phyloP scores from a whole-genome alignment of 768 basidiomycete genomes.

The Fomitopsis pulvina region DNA sequence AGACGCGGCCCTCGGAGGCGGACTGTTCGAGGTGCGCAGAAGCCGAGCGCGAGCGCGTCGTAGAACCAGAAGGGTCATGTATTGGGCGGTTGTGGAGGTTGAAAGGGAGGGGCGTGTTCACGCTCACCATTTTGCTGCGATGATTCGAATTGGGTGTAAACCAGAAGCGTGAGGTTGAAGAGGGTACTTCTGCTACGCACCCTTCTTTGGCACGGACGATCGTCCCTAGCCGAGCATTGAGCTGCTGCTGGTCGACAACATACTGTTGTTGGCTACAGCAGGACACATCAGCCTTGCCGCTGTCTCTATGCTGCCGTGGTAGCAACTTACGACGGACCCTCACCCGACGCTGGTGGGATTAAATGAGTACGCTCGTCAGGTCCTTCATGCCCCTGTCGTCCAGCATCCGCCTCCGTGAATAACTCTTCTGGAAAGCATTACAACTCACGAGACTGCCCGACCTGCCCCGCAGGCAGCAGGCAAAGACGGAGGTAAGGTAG shows the following conservation, averaged over 20 bases:
- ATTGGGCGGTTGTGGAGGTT: constrained; percentile 41
- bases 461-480: constrained; percentile 18
- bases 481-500: constrained; percentile 14
- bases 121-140: constrained; percentile 65
- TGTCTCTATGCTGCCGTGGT: neutral
- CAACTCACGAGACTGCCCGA: constrained; percentile 5
- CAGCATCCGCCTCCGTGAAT: neutral
- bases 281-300: neutral
- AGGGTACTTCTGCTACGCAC: too few relatives aligned
- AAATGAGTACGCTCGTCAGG: constrained; percentile 27
- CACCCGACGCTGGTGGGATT: constrained; percentile 22
- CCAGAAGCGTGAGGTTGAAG: neutral
- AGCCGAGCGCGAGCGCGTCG: constrained; percentile 29
- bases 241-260: constrained; percentile 38
- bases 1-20: constrained; percentile 13
- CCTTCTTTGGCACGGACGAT: constrained; percentile 60
- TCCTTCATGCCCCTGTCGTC: constrained; percentile 13
- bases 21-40: constrained; percentile 13
- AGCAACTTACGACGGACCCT: constrained; percentile 20
- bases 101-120: constrained; percentile 55
- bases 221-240: constrained; percentile 43
- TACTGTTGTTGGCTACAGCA: constrained; percentile 4
- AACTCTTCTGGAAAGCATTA: neutral
- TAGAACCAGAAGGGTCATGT: constrained; percentile 16
- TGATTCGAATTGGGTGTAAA: neutral